Conservation (phyloP, 1,139 yeast genomes). For the Barnettozyma hawaiiensis region DNA sequence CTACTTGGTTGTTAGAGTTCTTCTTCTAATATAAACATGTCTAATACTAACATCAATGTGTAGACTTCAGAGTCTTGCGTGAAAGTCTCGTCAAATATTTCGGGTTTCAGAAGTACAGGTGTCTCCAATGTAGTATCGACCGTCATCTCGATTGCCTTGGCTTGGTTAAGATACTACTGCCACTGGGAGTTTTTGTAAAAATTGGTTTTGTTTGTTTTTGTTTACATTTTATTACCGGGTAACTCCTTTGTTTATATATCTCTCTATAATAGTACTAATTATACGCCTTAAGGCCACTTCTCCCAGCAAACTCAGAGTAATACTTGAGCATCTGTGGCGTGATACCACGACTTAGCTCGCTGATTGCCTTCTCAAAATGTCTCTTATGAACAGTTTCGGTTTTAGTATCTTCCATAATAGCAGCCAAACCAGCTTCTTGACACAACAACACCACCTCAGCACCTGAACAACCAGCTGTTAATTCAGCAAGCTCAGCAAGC, state of each 20-base stretch:
- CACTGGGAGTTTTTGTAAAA: not conserved
- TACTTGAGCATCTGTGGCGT: conserved; percentile 79
- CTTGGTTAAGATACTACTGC: not conserved
- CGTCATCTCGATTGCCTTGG: conserved; percentile 2
- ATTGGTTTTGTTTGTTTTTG: not conserved
- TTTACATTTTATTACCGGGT: conserved; percentile 3
- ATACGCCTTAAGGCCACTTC: conserved; percentile 19
- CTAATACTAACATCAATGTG: conserved; percentile 17
- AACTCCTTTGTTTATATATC: conserved; percentile 1
- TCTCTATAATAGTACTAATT: too few relatives aligned
- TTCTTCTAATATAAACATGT: not conserved
- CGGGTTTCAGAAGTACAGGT: conserved; percentile 21
- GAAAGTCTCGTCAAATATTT: conserved; percentile 17
- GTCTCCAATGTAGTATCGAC: conserved; percentile 7
- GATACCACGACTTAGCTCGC: conserved; percentile 67
- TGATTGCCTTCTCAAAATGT: conserved; percentile 71
- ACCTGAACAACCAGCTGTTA: conserved; percentile 90
- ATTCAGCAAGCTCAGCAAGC: conserved; percentile 48
- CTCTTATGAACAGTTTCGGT: conserved; percentile 47
- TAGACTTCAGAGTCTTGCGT: conserved; percentile 17
- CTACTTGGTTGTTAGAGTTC: conserved; percentile 2
- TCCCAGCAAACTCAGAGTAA: conserved; percentile 56
- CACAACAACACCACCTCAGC: conserved; percentile 90
- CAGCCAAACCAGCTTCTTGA: conserved; percentile 92
- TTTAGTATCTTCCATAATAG: conserved; percentile 71